These are phyloP conservation scores for Neocatenulostroma microsporum DNA, from an alignment of 2,329 filamentous ascomycete genomes.

Conservation along the genomic window DNA sequence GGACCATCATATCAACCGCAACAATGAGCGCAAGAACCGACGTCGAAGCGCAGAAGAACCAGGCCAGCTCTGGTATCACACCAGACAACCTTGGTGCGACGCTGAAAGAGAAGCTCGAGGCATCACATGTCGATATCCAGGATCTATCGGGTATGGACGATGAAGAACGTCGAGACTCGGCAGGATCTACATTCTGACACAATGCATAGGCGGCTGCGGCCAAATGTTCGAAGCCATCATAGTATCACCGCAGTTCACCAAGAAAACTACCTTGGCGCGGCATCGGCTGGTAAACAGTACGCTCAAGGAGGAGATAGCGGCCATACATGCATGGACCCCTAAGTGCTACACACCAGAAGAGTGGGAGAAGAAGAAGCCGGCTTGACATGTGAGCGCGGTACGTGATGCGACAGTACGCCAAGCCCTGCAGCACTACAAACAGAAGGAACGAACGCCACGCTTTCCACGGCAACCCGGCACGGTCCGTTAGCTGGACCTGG, in stretches of 20 bases:
- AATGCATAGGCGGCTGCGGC: conserved; percentile 54
- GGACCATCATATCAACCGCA: too few relatives aligned
- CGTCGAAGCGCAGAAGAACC: conserved; percentile 43
- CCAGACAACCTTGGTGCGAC: conserved; percentile 62
- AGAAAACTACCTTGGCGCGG: conserved; percentile 64
- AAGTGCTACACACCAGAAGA: conserved; percentile 90
- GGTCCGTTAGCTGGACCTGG: too few relatives aligned
- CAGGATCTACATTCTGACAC: too few relatives aligned
- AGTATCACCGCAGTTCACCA: conserved; percentile 47
- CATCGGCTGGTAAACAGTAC: conserved; percentile 79
- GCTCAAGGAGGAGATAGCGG: conserved; percentile 78
- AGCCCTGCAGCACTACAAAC: too few relatives aligned
- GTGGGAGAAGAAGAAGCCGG: conserved; percentile 60
- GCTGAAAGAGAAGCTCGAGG: conserved; percentile 62
- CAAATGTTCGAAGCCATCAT: conserved; percentile 65
- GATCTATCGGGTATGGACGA: conserved; percentile 85
- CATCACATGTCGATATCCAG: conserved; percentile 75
- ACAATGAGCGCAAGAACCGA: conserved; percentile 40
- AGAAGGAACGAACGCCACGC: too few relatives aligned
- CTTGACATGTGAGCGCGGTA: too few relatives aligned
- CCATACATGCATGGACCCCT: conserved; percentile 90
- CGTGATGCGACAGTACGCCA: too few relatives aligned
- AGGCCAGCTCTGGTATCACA: conserved; percentile 53
- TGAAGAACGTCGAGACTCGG: too few relatives aligned
- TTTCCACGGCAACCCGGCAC: too few relatives aligned